Evolutionary conservation across 2,329 filamentous ascomycete species (phyloP), one percentile per base, ranked within the genome.

Genomic region (Stachybotrys chlorohalonatus): DNA sequence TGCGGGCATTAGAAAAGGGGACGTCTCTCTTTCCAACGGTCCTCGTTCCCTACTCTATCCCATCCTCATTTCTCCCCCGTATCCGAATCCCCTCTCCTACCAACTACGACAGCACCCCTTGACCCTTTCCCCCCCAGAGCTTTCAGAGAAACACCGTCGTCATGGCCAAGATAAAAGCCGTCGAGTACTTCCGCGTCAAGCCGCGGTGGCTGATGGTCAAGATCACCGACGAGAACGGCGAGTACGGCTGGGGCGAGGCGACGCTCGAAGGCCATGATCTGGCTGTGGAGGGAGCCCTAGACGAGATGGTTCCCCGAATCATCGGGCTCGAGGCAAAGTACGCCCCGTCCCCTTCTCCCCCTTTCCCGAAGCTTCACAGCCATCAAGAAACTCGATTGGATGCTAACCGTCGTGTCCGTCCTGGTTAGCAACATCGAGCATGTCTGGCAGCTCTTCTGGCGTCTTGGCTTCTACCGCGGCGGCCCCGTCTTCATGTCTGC

Each of bases 401-500:
- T 47, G 24, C 31, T 55, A 17, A 52, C 36, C 15, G 39, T 5
- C 7, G 24, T 24, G 24, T 24, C 24, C 24, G 24, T 24, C 24
- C 24, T 30, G 8, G 15, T n/a, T 55, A 86, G 83, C 66, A 81
- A 89, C 53, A 90, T 90, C 58, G 86, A 90, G 66, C 83, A 89
- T 63, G 84, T 90, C 56, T 90, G 87, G 87, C 86, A 89, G 65
- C 76, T 79, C 60, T 79, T 80, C 50, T 90, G 83, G 79, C 77
- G 87, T 53, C 70, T 79, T 17, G 81, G 82, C 5, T 91, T 90
- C 71, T 90, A 90, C 69, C 78, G 87, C 31, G 86, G 87, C 11
- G 87, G 87, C 0, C 84, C 87, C 0, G 86, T 90, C 42, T 84
- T 90, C 63, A 89, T 90, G 86, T 86, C 82, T 60, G 87, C 86